Evolutionary conservation across 208 protist genomes (phyloP).

Genomic region (Acanthamoeba healyi): DNA sequence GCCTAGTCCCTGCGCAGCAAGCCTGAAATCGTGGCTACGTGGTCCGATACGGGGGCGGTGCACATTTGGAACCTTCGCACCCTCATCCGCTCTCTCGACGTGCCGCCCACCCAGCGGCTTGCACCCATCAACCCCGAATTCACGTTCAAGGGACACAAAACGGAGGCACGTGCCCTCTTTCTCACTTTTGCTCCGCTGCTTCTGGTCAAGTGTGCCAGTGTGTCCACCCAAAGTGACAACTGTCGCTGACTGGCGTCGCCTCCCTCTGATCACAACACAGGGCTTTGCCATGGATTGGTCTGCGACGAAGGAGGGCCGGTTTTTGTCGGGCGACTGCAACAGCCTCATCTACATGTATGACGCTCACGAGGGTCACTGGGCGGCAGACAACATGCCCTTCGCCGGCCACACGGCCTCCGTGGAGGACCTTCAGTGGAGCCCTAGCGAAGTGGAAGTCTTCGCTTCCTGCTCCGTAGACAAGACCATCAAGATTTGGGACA

Average conservation of each 20-base stretch:
- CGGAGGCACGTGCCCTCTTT: neutral
- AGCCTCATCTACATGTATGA: constrained; percentile 95
- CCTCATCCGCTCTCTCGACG: constrained; percentile 91
- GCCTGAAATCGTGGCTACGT: constrained; percentile 94
- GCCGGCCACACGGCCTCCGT: constrained; percentile 92
- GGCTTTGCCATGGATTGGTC: constrained; percentile 95
- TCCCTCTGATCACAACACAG: neutral
- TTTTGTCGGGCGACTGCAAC: constrained; percentile 94
- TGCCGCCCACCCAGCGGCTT: constrained; percentile 36
- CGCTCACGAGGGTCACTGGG: constrained; percentile 83
- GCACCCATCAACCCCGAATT: constrained; percentile 67
- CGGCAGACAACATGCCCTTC: constrained; percentile 79
- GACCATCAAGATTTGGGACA: constrained; percentile 89
- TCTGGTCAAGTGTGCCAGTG: too few species aligned
- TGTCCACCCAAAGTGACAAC: too few species aligned
- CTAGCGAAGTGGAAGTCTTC: constrained; percentile 93
- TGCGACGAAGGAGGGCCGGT: constrained; percentile 83
- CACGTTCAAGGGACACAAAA: constrained; percentile 73
- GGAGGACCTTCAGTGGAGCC: constrained; percentile 98
- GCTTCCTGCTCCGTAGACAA: constrained; percentile 88
- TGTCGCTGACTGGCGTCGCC: neutral
- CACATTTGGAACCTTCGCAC: constrained; percentile 94
- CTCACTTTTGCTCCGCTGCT: neutral
- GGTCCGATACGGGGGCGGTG: constrained; percentile 96
- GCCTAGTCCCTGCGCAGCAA: constrained; percentile 91